Base-by-base conservation (phyloP, 371 early-diverging fungal species). In the Cokeromyces recurvatus region DNA sequence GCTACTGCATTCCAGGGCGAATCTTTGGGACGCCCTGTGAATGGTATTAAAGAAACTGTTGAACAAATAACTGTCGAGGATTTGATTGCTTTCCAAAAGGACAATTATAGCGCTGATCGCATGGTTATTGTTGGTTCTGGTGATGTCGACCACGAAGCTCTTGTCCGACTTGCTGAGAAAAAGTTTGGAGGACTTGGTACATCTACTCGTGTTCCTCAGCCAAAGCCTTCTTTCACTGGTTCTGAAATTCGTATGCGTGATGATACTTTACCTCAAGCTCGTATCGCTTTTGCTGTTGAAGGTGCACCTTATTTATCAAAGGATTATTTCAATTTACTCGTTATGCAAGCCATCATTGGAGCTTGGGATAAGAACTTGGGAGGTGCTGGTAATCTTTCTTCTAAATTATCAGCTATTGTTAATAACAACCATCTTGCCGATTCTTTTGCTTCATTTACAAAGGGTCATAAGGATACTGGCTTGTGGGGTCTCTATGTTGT, bases 391-490 rank as follows among this genome's bases (percentile, higher is more conserved):
- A 86, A 92, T 72, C 70, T 89, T 47, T 85, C 89, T 38, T 94
- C 94, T 46, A 82, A 84, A 36, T 77, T 97, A 46, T 90, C 94
- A 43, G 79, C 85, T 59, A 68, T 85, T 31, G 78, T 92, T 35
- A 59, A 79, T 64, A 72, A 90, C 66, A 60, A 87, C 77, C 72
- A 87, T 57, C 78, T 95, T 47, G 95, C 94, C 62, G 91, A 93
- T 79, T 91, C 92, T 40, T 95, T 91, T 86, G 87, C 87, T 85
- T 82, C 95, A 44, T 97, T 97, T 84, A 92, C 94, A 83, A 93
- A 93, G 43, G 85, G 93, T 22, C 95, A 97, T 82, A 84, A 87
- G 43, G 95, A 97, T 70, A 95, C 95, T 27, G 96, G 95, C 50
- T 78, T 97, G 51, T 97, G 89, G 76, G 97, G 97, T 50, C 85